phyloP scores from a whole-genome alignment of 371 early-diverging fungal species.

The Nematocida sp. region DNA sequence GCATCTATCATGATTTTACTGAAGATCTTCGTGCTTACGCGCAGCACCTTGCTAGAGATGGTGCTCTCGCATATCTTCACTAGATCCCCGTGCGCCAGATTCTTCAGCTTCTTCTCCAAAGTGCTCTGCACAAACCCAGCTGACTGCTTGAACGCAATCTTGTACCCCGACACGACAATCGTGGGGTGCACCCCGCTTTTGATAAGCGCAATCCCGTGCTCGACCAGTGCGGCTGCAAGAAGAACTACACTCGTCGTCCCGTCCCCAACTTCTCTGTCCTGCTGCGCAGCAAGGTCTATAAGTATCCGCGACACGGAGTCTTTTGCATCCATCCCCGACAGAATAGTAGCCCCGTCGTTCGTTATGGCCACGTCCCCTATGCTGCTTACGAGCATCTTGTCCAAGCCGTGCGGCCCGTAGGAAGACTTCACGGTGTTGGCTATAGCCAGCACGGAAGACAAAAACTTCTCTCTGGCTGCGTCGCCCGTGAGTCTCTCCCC shows the following conservation, averaged over 20 bases:
- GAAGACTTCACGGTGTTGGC: conserved; percentile 94
- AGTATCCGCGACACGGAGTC: conserved; percentile 92
- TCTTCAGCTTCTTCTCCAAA: conserved; percentile 68
- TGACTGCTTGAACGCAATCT: conserved; percentile 91
- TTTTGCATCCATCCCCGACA: conserved; percentile 85
- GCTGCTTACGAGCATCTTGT: conserved; percentile 99
- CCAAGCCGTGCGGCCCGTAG: conserved; percentile 96
- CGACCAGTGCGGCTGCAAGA: conserved; percentile 89
- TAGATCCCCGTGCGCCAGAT: conserved; percentile 74
- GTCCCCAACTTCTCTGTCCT: conserved; percentile 99
- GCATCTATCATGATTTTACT: conserved; percentile 88
- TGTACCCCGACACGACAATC: conserved; percentile 91
- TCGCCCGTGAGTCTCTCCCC: conserved; percentile 41
- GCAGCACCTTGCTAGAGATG: conserved; percentile 95
- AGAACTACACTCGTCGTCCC: conserved; percentile 99
- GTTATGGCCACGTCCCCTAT: conserved; percentile 97
- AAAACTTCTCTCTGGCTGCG: conserved; percentile 44
- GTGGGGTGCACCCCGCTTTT: conserved; percentile 95
- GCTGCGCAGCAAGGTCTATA: conserved; percentile 93
- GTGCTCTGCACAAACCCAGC: conserved; percentile 91
- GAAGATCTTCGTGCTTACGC: conserved; percentile 79
- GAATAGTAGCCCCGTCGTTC: conserved; percentile 99
- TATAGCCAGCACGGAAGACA: conserved; percentile 72
- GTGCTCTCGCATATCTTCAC: conserved; percentile 91
- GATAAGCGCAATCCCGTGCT: conserved; percentile 86